Evolutionary conservation across 1,139 yeast genomes (phyloP), one percentile per base, ranked within the genome.

Genomic region (Suhomyces kunorum): DNA sequence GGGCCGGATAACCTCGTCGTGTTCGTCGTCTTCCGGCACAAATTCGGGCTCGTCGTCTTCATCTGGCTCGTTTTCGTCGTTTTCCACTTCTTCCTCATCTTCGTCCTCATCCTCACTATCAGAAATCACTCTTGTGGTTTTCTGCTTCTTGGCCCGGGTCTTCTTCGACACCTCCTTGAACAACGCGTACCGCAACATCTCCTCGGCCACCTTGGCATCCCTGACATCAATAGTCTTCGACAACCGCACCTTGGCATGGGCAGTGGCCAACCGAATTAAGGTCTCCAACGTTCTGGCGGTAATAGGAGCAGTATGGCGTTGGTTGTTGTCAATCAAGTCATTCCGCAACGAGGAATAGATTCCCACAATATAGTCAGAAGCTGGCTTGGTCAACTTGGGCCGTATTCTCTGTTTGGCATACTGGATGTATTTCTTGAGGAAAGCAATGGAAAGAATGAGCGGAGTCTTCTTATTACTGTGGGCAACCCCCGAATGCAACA

Each of bases 221-320:
- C 74, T 75, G 22, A 78, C 78, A 28, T 84, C 88, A 15, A 92
- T 83, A 3, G 79, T 73, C 51, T 78, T 78, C 17, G 96, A 85
- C 40, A 92, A 71, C 54, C 98, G 75, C 11, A 92, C 88, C 60
- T 92, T 92, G 16, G 99, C 98, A 63, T 92, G 99, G 0, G 98
- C 98, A 1, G 98, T 87, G 1, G 98, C 77, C 46, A 92, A 72
- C 72, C 99, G 95, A 61, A 92, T 92, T 53, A 92, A 74, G 0
- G 99, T 92, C 67, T 92, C 99, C 53, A 92, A 73, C 3, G 98
- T 94, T 81, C 99, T 87, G 16, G 98, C 96, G 3, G 99, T 92
- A 50, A 94, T 88, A 28, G 99, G 98, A 1, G 96, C 86, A 3
- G 97, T 89, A 52, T 87, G 81, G 44, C 92, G 78, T 58, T 83